A percentile compares a stretch with the other conserved stretches of the same genome.
Evolutionary conservation across 192 early-diverging fungal genomes (phyloP).

Genomic region (Obelidium mucronatum): DNA sequence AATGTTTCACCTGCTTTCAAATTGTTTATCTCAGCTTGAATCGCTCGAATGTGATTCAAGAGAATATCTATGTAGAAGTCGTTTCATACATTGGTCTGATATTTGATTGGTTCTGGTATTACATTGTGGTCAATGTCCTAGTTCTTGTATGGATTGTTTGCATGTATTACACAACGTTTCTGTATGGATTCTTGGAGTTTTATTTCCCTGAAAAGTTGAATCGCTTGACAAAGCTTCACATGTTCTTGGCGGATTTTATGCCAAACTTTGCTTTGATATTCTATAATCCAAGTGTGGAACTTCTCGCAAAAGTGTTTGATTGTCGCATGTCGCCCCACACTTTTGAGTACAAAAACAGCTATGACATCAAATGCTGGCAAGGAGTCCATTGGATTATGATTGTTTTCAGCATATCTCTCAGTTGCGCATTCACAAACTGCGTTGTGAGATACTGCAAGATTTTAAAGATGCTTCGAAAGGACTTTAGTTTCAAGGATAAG

Average conservation of each 20-base stretch:
- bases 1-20: constrained; percentile 19
- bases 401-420: background rate
- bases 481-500: constrained; percentile 17
- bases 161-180: constrained; percentile 16
- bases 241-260: constrained; percentile 8
- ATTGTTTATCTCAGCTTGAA: constrained; percentile 11
- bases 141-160: constrained; percentile 15
- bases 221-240: constrained; percentile 4
- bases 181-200: constrained; percentile 7
- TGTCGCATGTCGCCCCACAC: constrained; percentile 7
- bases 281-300: constrained; percentile 20
- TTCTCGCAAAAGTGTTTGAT: constrained; percentile 25
- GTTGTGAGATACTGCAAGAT: constrained; percentile 31
- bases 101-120: constrained; percentile 28
- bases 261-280: constrained; percentile 18
- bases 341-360: background rate
- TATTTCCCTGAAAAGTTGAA: background rate
- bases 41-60: constrained; percentile 16
- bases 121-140: background rate
- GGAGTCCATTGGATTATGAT: constrained; percentile 1
- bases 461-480: constrained; percentile 16
- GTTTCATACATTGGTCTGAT: constrained; percentile 27
- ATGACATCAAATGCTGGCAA: constrained; percentile 9
- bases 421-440: constrained; percentile 12
- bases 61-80: constrained; percentile 4